Evolutionary conservation across 306 rosid genomes (phyloP), one percentile per base, ranked within the genome.

Genomic region (Hippophae tibetana): DNA sequence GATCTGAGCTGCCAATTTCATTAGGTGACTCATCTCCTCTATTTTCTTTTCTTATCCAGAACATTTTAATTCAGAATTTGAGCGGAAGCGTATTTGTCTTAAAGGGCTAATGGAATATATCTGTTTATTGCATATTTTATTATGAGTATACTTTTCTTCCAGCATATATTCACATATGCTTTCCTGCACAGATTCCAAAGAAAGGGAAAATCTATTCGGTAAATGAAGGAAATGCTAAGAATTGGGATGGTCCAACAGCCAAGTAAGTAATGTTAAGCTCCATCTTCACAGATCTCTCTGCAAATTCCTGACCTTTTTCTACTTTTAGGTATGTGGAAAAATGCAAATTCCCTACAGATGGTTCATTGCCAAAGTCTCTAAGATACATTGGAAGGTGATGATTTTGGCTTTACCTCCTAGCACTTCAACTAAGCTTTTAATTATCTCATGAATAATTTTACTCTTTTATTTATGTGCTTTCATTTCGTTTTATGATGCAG

Each of bases 181-280:
- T 75, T 54, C 68, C 67, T 77, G 49, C 25, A 23, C 69, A 92
- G 99, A 82, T 92, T 68, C 99, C 96, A 18, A 77, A 76, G 74
- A 83, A 83, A 62, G 99, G 99, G 64, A 92, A 84, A 65, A 92
- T 92, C 55, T 92, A 92, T 76, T 92, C 99, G 2, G 99, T 88
- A 63, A 92, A 92, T 74, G 99, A 92, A 82, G 99, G 99, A 74
- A 92, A 92, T 76, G 99, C 96, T 14, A 88, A 82, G 74, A 88
- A 92, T 65, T 92, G 99, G 99, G 99, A 92, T 58, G 76, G 78
- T 64, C 95, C 99, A 26, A 92, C 96, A 4, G 70, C 93, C 43
- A 64, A 79, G 95, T 92, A 78, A 38, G 82, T 57, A 54, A 71
- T 54, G 60, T 55, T 70, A 60, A 47, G 62, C 70, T 67, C 51